Evolutionary conservation across 1,284 basidiomycete species (phyloP).

Genomic region (Sparassis latifolia): DNA sequence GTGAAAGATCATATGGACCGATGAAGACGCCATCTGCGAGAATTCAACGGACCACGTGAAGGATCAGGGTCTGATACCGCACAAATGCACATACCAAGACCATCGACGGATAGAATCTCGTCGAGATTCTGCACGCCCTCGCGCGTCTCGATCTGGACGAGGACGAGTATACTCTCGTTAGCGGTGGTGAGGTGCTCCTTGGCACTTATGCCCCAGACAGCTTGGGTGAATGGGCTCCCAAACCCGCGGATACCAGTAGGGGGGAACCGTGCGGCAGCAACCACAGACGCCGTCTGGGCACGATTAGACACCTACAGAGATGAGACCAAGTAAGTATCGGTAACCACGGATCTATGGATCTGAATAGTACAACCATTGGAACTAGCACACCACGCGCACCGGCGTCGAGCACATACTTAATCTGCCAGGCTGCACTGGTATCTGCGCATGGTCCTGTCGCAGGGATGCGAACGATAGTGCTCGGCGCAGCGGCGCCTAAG

Average conservation of each 20-base stretch:
- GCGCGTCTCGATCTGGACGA: constrained; percentile 62
- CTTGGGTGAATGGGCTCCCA: constrained; percentile 54
- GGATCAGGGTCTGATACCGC: neutral
- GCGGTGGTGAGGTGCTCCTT: constrained; percentile 49
- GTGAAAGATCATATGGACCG: constrained; percentile 63
- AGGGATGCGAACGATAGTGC: constrained; percentile 52
- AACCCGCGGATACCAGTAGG: constrained; percentile 53
- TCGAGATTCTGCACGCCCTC: constrained; percentile 56
- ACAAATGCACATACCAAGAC: constrained; percentile 42
- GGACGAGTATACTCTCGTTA: constrained; percentile 51
- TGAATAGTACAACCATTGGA: constrained; percentile 42
- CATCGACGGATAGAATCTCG: constrained; percentile 56
- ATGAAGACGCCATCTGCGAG: constrained; percentile 49
- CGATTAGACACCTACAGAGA: constrained; percentile 43
- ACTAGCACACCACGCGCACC: constrained; percentile 58
- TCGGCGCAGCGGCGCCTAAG: constrained; percentile 35
- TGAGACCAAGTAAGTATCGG: no score
- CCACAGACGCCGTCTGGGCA: constrained; percentile 50
- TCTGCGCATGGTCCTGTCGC: constrained; percentile 47
- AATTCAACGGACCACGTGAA: no score
- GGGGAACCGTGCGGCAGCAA: constrained; percentile 49
- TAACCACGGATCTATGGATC: no score
- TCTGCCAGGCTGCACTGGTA: constrained; percentile 51
- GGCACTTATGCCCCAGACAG: constrained; percentile 43
- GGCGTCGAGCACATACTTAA: constrained; percentile 60